Percentiles rank a stretch among this genome's conserved stretches.
phyloP scores from a whole-genome alignment of 257 asterid genomes.

The Solanum corneliomulleri region DNA sequence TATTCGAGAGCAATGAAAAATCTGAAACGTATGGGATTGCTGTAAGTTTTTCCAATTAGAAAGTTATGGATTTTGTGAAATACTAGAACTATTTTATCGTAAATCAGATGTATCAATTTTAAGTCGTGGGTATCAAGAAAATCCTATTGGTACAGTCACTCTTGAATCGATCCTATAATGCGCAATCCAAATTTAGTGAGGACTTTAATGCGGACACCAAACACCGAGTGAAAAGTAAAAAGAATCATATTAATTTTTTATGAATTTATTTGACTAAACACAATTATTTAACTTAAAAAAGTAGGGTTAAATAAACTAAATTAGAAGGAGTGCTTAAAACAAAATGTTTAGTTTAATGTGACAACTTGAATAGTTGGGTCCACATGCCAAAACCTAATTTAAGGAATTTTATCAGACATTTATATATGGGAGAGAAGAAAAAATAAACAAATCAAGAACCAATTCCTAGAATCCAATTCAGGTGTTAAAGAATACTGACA shows the following conservation, averaged over 20 bases:
- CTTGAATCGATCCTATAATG: too few species aligned
- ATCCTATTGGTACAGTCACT: fast-evolving
- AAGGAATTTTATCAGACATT: not conserved
- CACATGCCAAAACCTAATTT: constrained; percentile 18
- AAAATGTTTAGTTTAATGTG: not conserved
- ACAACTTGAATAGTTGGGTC: constrained; percentile 28
- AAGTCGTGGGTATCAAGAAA: fast-evolving
- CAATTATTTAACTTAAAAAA: not conserved
- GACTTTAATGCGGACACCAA: fast-evolving
- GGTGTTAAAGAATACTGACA: not conserved
- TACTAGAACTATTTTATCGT: not conserved
- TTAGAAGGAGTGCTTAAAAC: not conserved
- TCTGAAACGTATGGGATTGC: too few species aligned
- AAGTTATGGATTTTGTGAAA: not conserved
- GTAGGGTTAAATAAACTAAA: not conserved
- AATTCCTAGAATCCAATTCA: not conserved
- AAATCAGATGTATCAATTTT: not conserved
- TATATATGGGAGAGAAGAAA: not conserved
- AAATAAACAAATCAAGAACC: not conserved
- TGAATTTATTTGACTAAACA: not conserved
- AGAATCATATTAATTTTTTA: not conserved
- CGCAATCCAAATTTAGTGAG: not conserved
- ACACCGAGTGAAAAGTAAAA: too few species aligned
- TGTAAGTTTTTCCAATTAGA: too few species aligned
- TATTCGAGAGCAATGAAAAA: too few species aligned